A percentile compares a stretch with the other conserved stretches of the same genome.
These are phyloP conservation scores for Aureobasidium zeae DNA, from an alignment of 2,329 filamentous ascomycete species.

Conservation along the genomic window DNA sequence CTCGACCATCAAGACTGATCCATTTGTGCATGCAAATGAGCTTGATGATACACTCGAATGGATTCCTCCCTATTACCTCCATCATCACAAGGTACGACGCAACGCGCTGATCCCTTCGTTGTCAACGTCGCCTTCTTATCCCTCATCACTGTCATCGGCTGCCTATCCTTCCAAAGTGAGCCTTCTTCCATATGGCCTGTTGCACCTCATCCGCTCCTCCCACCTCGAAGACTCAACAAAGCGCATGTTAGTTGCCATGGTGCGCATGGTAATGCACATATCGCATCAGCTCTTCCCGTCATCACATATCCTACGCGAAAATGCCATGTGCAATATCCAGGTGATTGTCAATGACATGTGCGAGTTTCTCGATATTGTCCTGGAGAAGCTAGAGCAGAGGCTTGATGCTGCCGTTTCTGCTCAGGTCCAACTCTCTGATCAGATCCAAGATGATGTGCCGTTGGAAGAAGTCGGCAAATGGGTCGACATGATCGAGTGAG, in stretches of 20 bases:
- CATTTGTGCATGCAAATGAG: conserved; percentile 10
- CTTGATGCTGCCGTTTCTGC: not conserved
- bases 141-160: not conserved
- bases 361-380: conserved; percentile 4
- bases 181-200: not conserved
- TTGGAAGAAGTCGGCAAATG: conserved; percentile 8
- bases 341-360: conserved; percentile 1
- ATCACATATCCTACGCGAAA: conserved; percentile 8
- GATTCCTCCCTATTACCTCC: conserved; percentile 5
- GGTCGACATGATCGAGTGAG: conserved; percentile 10
- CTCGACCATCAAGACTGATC: conserved; percentile 2
- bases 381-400: conserved; percentile 2
- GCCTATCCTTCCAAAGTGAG: not conserved
- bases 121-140: not conserved
- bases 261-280: conserved; percentile 10
- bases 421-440: not conserved
- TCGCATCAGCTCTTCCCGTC: conserved; percentile 8
- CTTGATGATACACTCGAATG: not conserved
- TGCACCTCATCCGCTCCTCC: conserved; percentile 2
- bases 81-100: not conserved
- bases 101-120: not conserved
- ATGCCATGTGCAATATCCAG: conserved; percentile 4
- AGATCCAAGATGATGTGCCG: not conserved
- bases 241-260: not conserved
- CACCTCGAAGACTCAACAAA: not conserved